phyloP scores from a whole-genome alignment of 1,139 yeast genomes.

The Hemisphaericaspora subhashii region DNA sequence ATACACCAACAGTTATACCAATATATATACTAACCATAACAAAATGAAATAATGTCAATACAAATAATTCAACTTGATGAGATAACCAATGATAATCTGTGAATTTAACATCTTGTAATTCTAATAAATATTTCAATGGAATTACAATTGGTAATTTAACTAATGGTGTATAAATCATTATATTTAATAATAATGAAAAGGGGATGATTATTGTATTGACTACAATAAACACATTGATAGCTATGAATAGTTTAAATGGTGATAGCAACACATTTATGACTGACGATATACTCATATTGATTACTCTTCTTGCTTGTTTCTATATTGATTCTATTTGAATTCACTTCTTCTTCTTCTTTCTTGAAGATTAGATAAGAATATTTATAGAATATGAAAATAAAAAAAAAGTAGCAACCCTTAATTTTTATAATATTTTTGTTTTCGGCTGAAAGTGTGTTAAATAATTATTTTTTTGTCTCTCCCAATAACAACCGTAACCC shows the following conservation, averaged over 20 bases:
- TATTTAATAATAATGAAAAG: constrained; percentile 8
- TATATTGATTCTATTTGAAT: too few relatives aligned
- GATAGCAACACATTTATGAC: constrained; percentile 7
- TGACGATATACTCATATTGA: too few relatives aligned
- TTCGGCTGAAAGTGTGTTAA: too few relatives aligned
- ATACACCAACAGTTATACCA: constrained; percentile 13
- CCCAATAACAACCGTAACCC: too few relatives aligned
- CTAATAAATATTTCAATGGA: constrained; percentile 14
- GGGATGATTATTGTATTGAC: constrained; percentile 13
- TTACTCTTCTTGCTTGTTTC: too few relatives aligned
- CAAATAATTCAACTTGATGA: constrained; percentile 13
- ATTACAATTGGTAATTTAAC: constrained; percentile 14
- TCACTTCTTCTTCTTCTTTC: too few relatives aligned
- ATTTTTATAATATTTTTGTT: too few relatives aligned
- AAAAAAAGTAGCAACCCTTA: too few relatives aligned
- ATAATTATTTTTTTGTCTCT: too few relatives aligned
- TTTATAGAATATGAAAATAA: too few relatives aligned
- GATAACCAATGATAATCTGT: constrained; percentile 11
- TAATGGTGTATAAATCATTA: constrained; percentile 14
- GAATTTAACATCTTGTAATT: constrained; percentile 11
- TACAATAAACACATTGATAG: constrained; percentile 8
- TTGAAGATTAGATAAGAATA: too few relatives aligned
- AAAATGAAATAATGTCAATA: constrained; percentile 13
- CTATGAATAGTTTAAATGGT: constrained; percentile 9
- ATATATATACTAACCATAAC: constrained; percentile 13